Evolutionary conservation across 441 rosid species (phyloP).

Genomic region (Mallotus japonicus): DNA sequence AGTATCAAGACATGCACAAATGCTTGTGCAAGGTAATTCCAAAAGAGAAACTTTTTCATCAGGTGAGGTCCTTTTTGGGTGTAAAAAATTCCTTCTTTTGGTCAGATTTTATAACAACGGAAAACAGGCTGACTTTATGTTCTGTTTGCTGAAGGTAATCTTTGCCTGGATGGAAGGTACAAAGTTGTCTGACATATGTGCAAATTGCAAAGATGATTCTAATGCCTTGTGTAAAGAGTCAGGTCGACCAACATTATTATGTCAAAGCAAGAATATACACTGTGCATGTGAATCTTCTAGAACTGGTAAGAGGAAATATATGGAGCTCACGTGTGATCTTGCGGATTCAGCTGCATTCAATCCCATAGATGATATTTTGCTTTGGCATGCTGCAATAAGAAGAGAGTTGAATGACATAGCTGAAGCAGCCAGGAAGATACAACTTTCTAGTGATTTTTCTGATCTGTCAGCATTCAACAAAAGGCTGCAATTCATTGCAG

Average conservation of each 20-base stretch:
- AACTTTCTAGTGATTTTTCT: slow-evolving; percentile 56
- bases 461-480: slow-evolving; percentile 60
- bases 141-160: slow-evolving; percentile 50
- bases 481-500: slow-evolving; percentile 74
- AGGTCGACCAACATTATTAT: slow-evolving; percentile 18
- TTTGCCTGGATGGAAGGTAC: slow-evolving; percentile 68
- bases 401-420: slow-evolving; percentile 61
- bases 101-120: background rate
- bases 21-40: slow-evolving; percentile 82
- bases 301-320: slow-evolving; percentile 55
- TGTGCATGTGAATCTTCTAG: slow-evolving; percentile 48
- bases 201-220: slow-evolving; percentile 33
- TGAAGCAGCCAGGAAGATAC: slow-evolving; percentile 58
- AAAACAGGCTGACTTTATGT: slow-evolving; percentile 27
- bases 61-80: slow-evolving; percentile 45
- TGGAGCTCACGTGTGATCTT: slow-evolving; percentile 36
- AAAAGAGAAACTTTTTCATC: slow-evolving; percentile 70
- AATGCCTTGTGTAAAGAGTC: slow-evolving; percentile 29
- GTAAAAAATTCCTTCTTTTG: slow-evolving; percentile 7
- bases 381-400: slow-evolving; percentile 80
- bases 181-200: slow-evolving; percentile 31
- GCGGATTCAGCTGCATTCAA: slow-evolving; percentile 34
- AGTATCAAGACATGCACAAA: slow-evolving; percentile 64
- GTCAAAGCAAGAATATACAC: slow-evolving; percentile 26
- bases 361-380: slow-evolving; percentile 71